Percentiles rank a stretch among this genome's conserved stretches.
Evolutionary conservation across 2,329 filamentous ascomycete species (phyloP).

Genomic region (Fusarium secorum): DNA sequence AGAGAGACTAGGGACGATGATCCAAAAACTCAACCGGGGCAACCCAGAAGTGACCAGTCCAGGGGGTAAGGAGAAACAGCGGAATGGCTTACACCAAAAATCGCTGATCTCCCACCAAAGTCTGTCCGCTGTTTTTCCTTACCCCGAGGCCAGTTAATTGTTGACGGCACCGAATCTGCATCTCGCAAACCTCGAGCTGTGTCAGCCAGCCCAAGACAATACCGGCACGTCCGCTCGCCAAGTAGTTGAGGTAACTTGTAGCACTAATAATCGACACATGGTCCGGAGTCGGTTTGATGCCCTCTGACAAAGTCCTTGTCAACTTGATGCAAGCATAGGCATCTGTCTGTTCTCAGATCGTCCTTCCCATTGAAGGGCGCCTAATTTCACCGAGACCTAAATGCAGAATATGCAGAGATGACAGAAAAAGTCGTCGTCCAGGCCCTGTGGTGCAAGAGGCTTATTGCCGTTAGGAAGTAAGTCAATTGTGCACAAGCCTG

Average conservation of each 20-base stretch:
- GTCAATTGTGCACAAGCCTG: conserved; percentile 25
- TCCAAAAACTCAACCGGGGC: conserved; percentile 38
- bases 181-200: conserved; percentile 32
- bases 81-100: no score
- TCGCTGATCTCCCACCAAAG: no score
- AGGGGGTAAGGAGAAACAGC: no score
- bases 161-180: conserved; percentile 32
- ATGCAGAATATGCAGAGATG: not conserved
- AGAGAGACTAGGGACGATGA: conserved; percentile 34
- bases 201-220: conserved; percentile 32
- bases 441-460: conserved; percentile 26
- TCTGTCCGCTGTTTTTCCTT: no score
- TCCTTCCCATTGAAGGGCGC: conserved; percentile 4
- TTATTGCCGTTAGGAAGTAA: conserved; percentile 33
- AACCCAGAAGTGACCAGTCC: conserved; percentile 35
- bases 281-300: conserved; percentile 14
- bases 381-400: conserved; percentile 31
- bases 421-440: not conserved
- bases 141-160: no score
- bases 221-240: conserved; percentile 22
- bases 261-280: conserved; percentile 37
- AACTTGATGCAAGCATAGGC: conserved; percentile 12
- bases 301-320: conserved; percentile 19
- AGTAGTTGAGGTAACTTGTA: conserved; percentile 30
- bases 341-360: conserved; percentile 8